phyloP scores from a whole-genome alignment of 176 grass and related monocot species.

The Triticum dicoccoides region DNA sequence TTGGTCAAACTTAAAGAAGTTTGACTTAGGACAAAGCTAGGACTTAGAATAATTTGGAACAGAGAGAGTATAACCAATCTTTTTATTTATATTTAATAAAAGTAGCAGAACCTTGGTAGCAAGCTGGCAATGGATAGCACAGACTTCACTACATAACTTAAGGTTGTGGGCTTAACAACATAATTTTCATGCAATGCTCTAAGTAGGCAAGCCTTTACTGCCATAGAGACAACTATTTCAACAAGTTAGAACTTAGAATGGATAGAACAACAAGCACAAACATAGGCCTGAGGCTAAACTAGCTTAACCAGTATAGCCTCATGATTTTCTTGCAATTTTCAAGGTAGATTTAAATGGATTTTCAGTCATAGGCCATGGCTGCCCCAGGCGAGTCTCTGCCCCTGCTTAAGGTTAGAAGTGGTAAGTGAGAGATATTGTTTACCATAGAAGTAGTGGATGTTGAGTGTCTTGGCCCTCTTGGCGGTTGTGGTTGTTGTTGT shows the following conservation, averaged over 20 bases:
- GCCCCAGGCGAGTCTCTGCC: background rate
- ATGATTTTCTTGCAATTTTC: background rate
- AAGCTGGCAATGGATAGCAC: background rate
- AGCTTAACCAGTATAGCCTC: background rate
- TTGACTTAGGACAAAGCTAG: background rate
- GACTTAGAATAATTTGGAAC: background rate
- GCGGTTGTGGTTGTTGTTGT: background rate
- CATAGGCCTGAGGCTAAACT: background rate
- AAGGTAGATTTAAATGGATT: background rate
- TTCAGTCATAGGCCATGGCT: background rate
- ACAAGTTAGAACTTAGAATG: background rate
- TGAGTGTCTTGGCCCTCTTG: constrained; percentile 39
- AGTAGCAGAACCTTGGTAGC: background rate
- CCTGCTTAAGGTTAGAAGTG: background rate
- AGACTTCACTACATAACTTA: background rate
- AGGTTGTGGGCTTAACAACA: background rate
- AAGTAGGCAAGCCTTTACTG: background rate
- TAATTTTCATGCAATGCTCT: background rate
- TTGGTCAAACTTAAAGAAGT: no score
- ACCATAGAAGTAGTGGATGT: constrained; percentile 23
- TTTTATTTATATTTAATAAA: background rate
- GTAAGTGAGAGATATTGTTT: background rate
- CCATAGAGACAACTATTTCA: background rate
- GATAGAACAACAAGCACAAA: background rate
- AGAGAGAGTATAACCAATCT: background rate